These are phyloP conservation scores for Glaciozyma martinii DNA, from an alignment of 768 basidiomycete genomes.

Conservation along the genomic window DNA sequence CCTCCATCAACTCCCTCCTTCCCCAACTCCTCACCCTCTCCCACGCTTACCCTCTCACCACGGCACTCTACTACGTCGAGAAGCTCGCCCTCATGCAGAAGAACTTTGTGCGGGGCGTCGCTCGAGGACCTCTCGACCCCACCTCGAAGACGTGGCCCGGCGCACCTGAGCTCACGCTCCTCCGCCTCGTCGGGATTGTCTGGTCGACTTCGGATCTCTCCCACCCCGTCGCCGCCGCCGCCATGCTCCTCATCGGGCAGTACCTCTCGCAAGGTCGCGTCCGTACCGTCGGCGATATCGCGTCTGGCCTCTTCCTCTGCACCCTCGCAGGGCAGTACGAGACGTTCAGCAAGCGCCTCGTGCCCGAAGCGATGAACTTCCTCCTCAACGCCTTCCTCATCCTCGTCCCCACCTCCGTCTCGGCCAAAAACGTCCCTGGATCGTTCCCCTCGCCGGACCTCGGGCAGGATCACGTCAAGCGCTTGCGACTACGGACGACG, in stretches of 20 bases:
- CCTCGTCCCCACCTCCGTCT: conserved; percentile 50
- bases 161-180: conserved; percentile 64
- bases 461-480: conserved; percentile 37
- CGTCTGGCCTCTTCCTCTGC: conserved; percentile 80
- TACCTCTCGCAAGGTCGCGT: conserved; percentile 80
- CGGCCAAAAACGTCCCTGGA: conserved; percentile 54
- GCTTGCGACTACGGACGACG: conserved; percentile 27
- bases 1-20: conserved; percentile 56
- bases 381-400: conserved; percentile 59
- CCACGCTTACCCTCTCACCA: conserved; percentile 67
- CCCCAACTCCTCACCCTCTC: conserved; percentile 72
- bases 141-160: conserved; percentile 82
- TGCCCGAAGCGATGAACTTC: conserved; percentile 86
- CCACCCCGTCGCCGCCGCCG: conserved; percentile 77
- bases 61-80: conserved; percentile 66
- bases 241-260: conserved; percentile 78
- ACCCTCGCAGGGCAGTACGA: conserved; percentile 70
- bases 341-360: conserved; percentile 66
- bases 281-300: conserved; percentile 61
- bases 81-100: conserved; percentile 89
- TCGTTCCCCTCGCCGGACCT: conserved; percentile 62
- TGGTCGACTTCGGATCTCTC: conserved; percentile 95
- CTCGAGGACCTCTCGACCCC: conserved; percentile 53
- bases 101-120: conserved; percentile 75
- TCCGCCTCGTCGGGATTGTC: conserved; percentile 66